Evolutionary conservation across 495 filamentous ascomycete genomes (phyloP).

Genomic region (Hypoxylon intermedium): DNA sequence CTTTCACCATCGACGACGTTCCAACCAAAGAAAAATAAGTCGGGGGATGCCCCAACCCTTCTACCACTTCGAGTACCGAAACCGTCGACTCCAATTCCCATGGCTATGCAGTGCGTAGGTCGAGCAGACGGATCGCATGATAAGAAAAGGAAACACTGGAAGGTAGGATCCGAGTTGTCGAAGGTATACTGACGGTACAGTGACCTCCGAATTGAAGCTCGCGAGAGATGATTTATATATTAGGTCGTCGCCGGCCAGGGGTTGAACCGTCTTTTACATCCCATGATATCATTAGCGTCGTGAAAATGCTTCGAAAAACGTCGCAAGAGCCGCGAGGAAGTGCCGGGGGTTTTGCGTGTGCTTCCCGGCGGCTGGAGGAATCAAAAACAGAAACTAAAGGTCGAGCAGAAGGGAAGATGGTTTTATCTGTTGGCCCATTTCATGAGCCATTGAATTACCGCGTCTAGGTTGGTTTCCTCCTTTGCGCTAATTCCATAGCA

Average conservation of each 20-base stretch:
- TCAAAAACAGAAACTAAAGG: slow-evolving; percentile 7
- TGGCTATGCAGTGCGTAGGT: slow-evolving; percentile 35
- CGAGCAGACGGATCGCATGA: slow-evolving; percentile 36
- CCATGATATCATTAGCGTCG: slow-evolving; percentile 45
- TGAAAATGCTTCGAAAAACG: slow-evolving; percentile 43
- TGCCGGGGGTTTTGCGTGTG: slow-evolving; percentile 9
- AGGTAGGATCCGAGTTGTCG: slow-evolving; percentile 29
- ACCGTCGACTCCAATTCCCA: slow-evolving; percentile 39
- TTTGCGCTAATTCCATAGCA: slow-evolving; percentile 99
- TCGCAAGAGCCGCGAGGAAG: slow-evolving; percentile 31
- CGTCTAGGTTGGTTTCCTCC: slow-evolving; percentile 97
- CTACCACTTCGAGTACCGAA: slow-evolving; percentile 36
- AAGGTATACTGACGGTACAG: slow-evolving; percentile 36
- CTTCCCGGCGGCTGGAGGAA: slow-evolving; percentile 21
- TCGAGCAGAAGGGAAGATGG: slow-evolving; percentile 6
- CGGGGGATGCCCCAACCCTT: slow-evolving; percentile 30
- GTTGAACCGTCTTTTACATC: slow-evolving; percentile 49
- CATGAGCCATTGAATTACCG: slow-evolving; percentile 95
- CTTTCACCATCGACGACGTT: slow-evolving; percentile 26
- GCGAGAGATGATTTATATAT: slow-evolving; percentile 47
- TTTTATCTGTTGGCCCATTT: slow-evolving; percentile 73
- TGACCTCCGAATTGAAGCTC: slow-evolving; percentile 36
- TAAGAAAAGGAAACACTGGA: slow-evolving; percentile 31
- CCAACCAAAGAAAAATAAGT: slow-evolving; percentile 25
- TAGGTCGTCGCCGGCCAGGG: slow-evolving; percentile 57